Evolutionary conservation across 2,329 filamentous ascomycete species (phyloP).

Genomic region (Fusarium sarcochroum): DNA sequence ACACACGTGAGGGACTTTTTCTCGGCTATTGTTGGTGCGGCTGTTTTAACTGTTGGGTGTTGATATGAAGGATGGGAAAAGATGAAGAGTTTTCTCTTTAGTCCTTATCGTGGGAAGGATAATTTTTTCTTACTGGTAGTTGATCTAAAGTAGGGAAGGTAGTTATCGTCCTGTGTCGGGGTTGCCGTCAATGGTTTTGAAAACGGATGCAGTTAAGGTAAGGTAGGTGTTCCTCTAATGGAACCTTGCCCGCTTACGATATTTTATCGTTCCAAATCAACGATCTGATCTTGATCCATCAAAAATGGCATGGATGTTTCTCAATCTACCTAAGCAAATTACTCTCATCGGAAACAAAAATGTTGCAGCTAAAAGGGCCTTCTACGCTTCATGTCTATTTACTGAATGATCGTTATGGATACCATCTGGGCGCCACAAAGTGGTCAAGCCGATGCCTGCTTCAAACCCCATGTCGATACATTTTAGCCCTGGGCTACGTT

Average conservation of each 20-base stretch:
- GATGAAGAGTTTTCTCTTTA: conserved; percentile 13
- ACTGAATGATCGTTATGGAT: background rate
- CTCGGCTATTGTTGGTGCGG: conserved; percentile 9
- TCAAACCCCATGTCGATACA: conserved; percentile 28
- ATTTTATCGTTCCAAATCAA: background rate
- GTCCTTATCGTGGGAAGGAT: conserved; percentile 11
- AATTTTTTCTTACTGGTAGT: background rate
- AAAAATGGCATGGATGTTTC: background rate
- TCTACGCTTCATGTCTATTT: background rate
- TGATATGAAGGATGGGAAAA: background rate
- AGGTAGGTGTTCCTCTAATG: conserved; percentile 27
- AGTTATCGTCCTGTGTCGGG: conserved; percentile 24
- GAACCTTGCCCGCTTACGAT: conserved; percentile 10
- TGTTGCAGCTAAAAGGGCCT: too few species aligned
- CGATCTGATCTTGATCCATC: conserved; percentile 1
- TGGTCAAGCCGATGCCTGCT: conserved; percentile 13
- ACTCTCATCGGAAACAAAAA: background rate
- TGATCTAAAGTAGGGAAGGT: background rate
- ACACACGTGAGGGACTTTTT: conserved; percentile 24
- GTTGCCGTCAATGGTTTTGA: conserved; percentile 27
- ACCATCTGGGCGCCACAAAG: background rate
- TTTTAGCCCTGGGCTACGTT: conserved; percentile 34
- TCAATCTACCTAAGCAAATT: background rate
- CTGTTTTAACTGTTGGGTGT: conserved; percentile 2
- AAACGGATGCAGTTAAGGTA: conserved; percentile 20